These are phyloP conservation scores for Pichia sp. DNA, from an alignment of 1,139 yeast genomes.

Conservation along the genomic window DNA sequence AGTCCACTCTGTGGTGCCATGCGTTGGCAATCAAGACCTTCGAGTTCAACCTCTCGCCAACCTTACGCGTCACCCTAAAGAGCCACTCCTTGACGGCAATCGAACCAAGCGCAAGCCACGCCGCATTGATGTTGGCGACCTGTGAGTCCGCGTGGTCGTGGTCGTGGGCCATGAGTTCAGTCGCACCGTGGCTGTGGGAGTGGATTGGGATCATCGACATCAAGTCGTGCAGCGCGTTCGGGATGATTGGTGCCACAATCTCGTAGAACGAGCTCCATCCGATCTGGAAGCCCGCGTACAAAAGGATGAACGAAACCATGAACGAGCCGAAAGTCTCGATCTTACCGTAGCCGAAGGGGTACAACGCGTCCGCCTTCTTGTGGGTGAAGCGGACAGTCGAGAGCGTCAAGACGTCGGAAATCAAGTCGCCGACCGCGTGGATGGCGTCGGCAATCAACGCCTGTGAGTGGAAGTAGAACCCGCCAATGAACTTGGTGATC, in stretches of 20 bases:
- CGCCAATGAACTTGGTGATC: constrained; percentile 80
- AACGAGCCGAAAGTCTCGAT: constrained; percentile 89
- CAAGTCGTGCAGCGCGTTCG: constrained; percentile 49
- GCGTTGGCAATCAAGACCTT: constrained; percentile 94
- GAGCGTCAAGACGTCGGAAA: constrained; percentile 83
- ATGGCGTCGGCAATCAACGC: constrained; percentile 91
- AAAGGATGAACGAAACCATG: constrained; percentile 74
- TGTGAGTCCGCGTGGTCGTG: constrained; percentile 24
- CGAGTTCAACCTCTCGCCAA: constrained; percentile 74
- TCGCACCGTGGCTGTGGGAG: constrained; percentile 42
- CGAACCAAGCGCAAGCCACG: constrained; percentile 92
- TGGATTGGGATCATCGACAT: constrained; percentile 44
- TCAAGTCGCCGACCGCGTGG: constrained; percentile 84
- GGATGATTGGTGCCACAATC: constrained; percentile 63
- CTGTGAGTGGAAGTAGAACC: constrained; percentile 88
- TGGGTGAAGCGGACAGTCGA: constrained; percentile 81
- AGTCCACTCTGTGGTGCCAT: constrained; percentile 98
- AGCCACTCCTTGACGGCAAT: constrained; percentile 83
- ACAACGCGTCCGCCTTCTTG: constrained; percentile 57
- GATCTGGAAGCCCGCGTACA: constrained; percentile 85
- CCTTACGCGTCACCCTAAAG: constrained; percentile 71
- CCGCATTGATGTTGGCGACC: constrained; percentile 68
- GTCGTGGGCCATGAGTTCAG: background rate
- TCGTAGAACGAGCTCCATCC: constrained; percentile 83
- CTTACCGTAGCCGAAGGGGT: constrained; percentile 90